phyloP scores from a whole-genome alignment of 345 rosid species.

The Gossypium stocksii region DNA sequence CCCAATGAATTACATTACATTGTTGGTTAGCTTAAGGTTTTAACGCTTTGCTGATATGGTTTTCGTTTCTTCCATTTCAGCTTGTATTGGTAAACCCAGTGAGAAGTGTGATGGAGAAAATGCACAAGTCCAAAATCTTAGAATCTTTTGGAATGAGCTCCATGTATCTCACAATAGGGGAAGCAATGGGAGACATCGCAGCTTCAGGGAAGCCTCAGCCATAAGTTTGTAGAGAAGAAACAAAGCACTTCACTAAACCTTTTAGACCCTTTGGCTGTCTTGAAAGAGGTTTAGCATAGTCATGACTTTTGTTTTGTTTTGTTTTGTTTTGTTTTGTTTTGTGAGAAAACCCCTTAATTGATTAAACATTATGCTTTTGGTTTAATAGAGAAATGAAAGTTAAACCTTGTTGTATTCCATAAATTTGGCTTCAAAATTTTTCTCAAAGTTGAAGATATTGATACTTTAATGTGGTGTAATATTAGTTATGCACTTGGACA shows the following conservation, averaged over 20 bases:
- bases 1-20: background rate
- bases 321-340: too few species aligned
- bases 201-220: constrained; percentile 48
- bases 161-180: constrained; percentile 50
- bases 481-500: too few species aligned
- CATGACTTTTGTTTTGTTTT: too few species aligned
- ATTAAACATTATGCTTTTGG: too few species aligned
- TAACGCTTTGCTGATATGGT: background rate
- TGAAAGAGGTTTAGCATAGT: background rate
- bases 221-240: constrained; percentile 13
- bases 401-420: too few species aligned
- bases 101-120: constrained; percentile 57
- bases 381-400: too few species aligned
- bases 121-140: constrained; percentile 38
- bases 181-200: constrained; percentile 51
- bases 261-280: background rate
- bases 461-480: too few species aligned
- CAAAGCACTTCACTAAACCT: background rate
- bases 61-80: constrained; percentile 14
- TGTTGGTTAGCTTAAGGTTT: background rate
- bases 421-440: too few species aligned
- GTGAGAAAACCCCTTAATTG: too few species aligned
- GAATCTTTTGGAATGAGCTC: constrained; percentile 41
- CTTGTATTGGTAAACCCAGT: constrained; percentile 61
- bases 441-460: too few species aligned